Evolutionary conservation across 371 early-diverging fungal species (phyloP).

Genomic region (Rhizopus stolonifer): DNA sequence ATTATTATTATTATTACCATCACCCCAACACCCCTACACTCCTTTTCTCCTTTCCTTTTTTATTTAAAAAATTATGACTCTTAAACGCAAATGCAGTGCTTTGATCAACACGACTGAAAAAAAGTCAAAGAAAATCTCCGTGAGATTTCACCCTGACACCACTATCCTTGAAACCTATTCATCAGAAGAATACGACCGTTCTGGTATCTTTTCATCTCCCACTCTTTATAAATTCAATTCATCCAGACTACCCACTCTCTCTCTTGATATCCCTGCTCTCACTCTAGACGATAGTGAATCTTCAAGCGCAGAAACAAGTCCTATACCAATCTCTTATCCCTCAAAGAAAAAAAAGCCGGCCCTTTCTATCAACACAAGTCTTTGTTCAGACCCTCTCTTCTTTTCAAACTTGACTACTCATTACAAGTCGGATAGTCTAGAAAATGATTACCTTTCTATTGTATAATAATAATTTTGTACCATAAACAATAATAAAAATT

Average conservation of each 20-base stretch:
- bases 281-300: conserved; percentile 10
- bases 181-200: conserved; percentile 68
- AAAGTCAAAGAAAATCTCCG: conserved; percentile 4
- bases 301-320: conserved; percentile 23
- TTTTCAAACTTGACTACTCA: conserved; percentile 29
- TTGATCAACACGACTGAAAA: conserved; percentile 6
- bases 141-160: conserved; percentile 13
- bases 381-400: conserved; percentile 33
- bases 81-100: conserved; percentile 6
- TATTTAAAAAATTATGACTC: not conserved
- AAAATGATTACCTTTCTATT: conserved; percentile 18
- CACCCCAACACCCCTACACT: no score
- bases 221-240: conserved; percentile 27
- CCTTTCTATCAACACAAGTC: conserved; percentile 24
- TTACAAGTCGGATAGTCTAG: conserved; percentile 8
- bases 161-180: conserved; percentile 62
- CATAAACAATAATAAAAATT: no score
- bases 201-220: conserved; percentile 30
- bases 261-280: conserved; percentile 15
- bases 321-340: conserved; percentile 11
- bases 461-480: not conserved
- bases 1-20: no score
- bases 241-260: conserved; percentile 15
- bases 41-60: conserved; percentile 1
- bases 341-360: conserved; percentile 21